These are phyloP conservation scores for Eimeria falciformis DNA, from an alignment of 169 alveolate genomes.

Conservation along the genomic window DNA sequence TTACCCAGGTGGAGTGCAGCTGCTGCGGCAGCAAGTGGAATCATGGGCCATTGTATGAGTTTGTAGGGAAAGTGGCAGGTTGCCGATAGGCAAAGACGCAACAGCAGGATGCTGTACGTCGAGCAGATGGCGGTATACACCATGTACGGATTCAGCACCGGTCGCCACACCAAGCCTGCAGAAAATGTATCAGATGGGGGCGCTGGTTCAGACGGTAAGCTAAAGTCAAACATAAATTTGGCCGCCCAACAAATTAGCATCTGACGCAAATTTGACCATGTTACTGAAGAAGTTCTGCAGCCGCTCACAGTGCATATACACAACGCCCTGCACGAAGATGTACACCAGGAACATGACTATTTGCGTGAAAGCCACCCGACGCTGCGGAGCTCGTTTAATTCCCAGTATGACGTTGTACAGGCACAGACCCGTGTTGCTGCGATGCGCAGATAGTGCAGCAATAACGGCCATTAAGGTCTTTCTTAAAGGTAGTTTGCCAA, in stretches of 20 bases:
- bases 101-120: conserved; percentile 67
- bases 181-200: background rate
- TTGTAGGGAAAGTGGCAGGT: conserved; percentile 74
- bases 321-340: conserved; percentile 66
- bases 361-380: conserved; percentile 47
- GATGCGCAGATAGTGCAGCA: background rate
- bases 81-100: conserved; percentile 76
- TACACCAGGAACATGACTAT: conserved; percentile 49
- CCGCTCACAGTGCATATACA: conserved; percentile 44
- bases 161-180: conserved; percentile 68
- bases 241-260: no score
- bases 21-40: conserved; percentile 67
- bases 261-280: no score
- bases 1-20: conserved; percentile 44
- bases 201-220: background rate
- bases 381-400: conserved; percentile 47
- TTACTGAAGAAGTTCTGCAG: background rate
- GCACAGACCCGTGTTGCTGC: conserved; percentile 57
- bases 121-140: conserved; percentile 62
- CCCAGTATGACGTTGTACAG: conserved; percentile 66
- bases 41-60: conserved; percentile 38
- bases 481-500: background rate
- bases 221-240: no score
- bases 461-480: background rate
- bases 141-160: conserved; percentile 59